phyloP scores from a whole-genome alignment of 495 filamentous ascomycete genomes.

The Amniculicola lignicola region DNA sequence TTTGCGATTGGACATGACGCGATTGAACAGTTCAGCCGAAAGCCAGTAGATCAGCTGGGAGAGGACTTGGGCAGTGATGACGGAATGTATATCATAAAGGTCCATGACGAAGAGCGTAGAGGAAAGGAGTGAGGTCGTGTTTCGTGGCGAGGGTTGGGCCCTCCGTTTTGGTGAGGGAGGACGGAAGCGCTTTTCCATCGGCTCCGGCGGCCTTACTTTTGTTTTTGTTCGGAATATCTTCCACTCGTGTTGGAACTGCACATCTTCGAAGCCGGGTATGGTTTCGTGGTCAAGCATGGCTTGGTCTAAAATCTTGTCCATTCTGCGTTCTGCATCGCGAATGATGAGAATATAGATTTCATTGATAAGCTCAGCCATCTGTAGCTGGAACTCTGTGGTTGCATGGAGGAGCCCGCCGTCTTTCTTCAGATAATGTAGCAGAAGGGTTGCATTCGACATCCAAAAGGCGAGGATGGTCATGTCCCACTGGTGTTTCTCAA shows the following conservation, averaged over 20 bases:
- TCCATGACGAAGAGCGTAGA: slow-evolving; percentile 97
- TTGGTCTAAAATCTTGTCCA: slow-evolving; percentile 90
- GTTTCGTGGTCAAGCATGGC: slow-evolving; percentile 98
- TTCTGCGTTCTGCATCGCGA: slow-evolving; percentile 90
- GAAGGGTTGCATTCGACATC: slow-evolving; percentile 94
- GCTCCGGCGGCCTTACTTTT: slow-evolving; percentile 75
- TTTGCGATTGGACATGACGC: slow-evolving; percentile 90
- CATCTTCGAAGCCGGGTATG: slow-evolving; percentile 93
- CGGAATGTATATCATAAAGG: slow-evolving; percentile 96
- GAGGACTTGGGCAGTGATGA: slow-evolving; percentile 88
- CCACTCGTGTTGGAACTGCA: slow-evolving; percentile 97
- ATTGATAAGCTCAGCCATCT: slow-evolving; percentile 92
- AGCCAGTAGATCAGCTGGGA: slow-evolving; percentile 97
- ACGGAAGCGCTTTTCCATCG: slow-evolving; percentile 85
- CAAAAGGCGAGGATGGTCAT: slow-evolving; percentile 99
- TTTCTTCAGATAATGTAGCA: slow-evolving; percentile 96
- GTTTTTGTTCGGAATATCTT: slow-evolving; percentile 88
- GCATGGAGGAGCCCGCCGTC: slow-evolving; percentile 76
- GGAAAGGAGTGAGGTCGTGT: slow-evolving; percentile 93
- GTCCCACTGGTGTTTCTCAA: slow-evolving; percentile 94
- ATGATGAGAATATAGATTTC: slow-evolving; percentile 99
- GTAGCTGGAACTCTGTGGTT: slow-evolving; percentile 85
- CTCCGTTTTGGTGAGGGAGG: slow-evolving; percentile 93
- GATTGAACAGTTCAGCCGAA: slow-evolving; percentile 94
- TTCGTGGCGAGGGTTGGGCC: slow-evolving; percentile 86